A percentile compares a stretch with the other conserved stretches of the same genome.
Evolutionary conservation across 2,329 filamentous ascomycete genomes (phyloP).

Genomic region (Fusarium algeriense): DNA sequence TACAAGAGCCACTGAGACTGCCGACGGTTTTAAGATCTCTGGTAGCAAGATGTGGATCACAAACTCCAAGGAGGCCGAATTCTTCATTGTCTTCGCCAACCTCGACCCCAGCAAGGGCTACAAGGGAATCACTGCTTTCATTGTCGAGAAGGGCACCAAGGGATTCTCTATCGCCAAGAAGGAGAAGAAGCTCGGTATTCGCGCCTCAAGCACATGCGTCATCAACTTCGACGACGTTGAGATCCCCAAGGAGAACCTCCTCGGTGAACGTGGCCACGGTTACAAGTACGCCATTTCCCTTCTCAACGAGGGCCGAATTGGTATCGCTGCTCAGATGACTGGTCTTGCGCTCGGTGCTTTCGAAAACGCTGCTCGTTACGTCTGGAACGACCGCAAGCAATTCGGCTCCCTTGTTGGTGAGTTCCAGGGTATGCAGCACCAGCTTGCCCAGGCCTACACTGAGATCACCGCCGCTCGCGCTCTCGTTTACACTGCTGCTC

Average conservation of each 20-base stretch:
- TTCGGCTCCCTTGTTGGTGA: constrained; percentile 94
- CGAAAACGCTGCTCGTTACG: constrained; percentile 92
- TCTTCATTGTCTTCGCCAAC: constrained; percentile 99
- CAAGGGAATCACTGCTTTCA: constrained; percentile 95
- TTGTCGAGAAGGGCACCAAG: constrained; percentile 89
- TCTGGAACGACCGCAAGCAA: constrained; percentile 98
- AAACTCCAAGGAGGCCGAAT: constrained; percentile 90
- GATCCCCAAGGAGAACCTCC: constrained; percentile 86
- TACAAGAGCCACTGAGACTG: constrained; percentile 88
- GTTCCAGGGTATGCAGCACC: constrained; percentile 99
- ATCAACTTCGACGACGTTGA: constrained; percentile 97
- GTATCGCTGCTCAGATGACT: constrained; percentile 99
- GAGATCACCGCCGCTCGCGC: constrained; percentile 93
- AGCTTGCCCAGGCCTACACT: constrained; percentile 94
- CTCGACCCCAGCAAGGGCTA: constrained; percentile 92
- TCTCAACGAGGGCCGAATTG: constrained; percentile 96
- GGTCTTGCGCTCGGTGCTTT: constrained; percentile 93
- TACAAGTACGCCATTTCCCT: constrained; percentile 98
- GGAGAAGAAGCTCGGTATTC: constrained; percentile 99
- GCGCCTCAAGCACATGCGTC: constrained; percentile 94
- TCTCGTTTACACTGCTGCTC: constrained; percentile 93
- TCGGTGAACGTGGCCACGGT: constrained; percentile 89
- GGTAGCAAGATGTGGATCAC: constrained; percentile 99
- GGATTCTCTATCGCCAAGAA: constrained; percentile 98
- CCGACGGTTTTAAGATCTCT: constrained; percentile 85